Base-by-base conservation (phyloP, 176 grass and related monocot genomes). In the Miscanthus lutarioriparius region DNA sequence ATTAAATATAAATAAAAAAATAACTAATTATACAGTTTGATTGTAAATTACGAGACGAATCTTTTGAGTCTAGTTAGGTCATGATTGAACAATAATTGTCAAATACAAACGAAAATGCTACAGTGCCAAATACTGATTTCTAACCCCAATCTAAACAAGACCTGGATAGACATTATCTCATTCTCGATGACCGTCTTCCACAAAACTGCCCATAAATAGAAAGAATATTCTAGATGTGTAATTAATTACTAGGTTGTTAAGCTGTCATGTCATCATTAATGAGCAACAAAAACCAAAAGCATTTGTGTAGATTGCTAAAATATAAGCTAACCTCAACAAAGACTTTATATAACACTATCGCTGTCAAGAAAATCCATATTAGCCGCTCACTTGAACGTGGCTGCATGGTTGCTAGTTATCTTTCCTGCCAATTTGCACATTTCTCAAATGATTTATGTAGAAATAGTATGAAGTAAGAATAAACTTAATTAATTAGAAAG, bases 241-340 rank as follows among this genome's bases (percentile, higher is more conserved):
- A 44, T 79, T 43, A 45, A 62, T 71, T 36, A 71, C 75, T 43
- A 62, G 66, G 39, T 86, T 22, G 84, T 64, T 86, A 48, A n/a
- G 27, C 22, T 15, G 75, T 79, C 84, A 13, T 59, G 5, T 72
- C 67, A 47, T 26, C 69, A 63, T 79, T 63, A 78, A 70, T 64
- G 54, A 23, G 37, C 65, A 78, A 36, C 49, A 71, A 71, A 85
- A 85, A 5, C 75, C 49, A 71, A 79, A 85, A 85, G 66, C 20
- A 85, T 9, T 67, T 30, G n/a, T 66, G 0, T 33, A 71, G 2
- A 43, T 3, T 13, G 63, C 8, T 20, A 77, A 85, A 43, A 39
- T 43, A 54, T 12, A 36, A 12, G 2, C 5, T 28, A 69, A 70
- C 59, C 59, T 26, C 59, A 13, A 58, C 2, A 20, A 56, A 53